These are phyloP conservation scores for Lasiodiplodia sp. DNA, from an alignment of 2,329 filamentous ascomycete species.

Conservation along the genomic window DNA sequence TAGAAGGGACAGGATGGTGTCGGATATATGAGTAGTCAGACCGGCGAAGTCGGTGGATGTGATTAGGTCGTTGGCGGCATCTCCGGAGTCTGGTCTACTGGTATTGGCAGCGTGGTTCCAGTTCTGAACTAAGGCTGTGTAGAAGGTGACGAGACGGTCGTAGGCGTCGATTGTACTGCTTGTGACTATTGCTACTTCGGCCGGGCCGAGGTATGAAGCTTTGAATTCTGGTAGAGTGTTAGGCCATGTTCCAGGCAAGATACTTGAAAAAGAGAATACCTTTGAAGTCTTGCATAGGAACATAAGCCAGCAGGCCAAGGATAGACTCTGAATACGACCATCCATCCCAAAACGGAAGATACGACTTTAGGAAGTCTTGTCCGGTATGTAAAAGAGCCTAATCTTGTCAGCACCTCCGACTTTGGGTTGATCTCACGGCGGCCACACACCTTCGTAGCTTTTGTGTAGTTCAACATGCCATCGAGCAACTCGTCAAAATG, in stretches of 20 bases:
- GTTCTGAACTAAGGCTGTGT: slow-evolving; percentile 67
- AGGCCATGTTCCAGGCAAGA: neutral
- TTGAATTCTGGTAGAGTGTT: slow-evolving; percentile 41
- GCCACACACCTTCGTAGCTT: slow-evolving; percentile 43
- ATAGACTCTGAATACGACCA: slow-evolving; percentile 48
- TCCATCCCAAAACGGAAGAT: slow-evolving; percentile 48
- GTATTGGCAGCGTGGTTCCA: slow-evolving; percentile 41
- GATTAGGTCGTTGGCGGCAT: slow-evolving; percentile 43
- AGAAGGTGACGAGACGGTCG: slow-evolving; percentile 69
- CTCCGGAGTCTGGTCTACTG: slow-evolving; percentile 52
- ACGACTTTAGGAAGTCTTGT: slow-evolving; percentile 43
- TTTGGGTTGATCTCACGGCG: slow-evolving; percentile 26
- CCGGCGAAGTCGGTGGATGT: slow-evolving; percentile 39
- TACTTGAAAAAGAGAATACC: slow-evolving; percentile 48
- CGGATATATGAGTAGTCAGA: slow-evolving; percentile 42
- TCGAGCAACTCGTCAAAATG: slow-evolving; percentile 43
- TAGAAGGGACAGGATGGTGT: slow-evolving; percentile 41
- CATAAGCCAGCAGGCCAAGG: slow-evolving; percentile 61
- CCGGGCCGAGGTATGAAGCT: slow-evolving; percentile 44
- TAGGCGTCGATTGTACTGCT: slow-evolving; percentile 57
- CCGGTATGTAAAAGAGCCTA: slow-evolving; percentile 44
- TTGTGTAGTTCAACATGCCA: slow-evolving; percentile 43
- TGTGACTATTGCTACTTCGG: slow-evolving; percentile 52
- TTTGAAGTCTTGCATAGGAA: slow-evolving; percentile 60
- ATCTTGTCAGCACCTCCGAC: neutral